A percentile compares a stretch with the other conserved stretches of the same genome.
phyloP scores from a whole-genome alignment of 1,139 yeast genomes.

The Lodderomyces theae region DNA sequence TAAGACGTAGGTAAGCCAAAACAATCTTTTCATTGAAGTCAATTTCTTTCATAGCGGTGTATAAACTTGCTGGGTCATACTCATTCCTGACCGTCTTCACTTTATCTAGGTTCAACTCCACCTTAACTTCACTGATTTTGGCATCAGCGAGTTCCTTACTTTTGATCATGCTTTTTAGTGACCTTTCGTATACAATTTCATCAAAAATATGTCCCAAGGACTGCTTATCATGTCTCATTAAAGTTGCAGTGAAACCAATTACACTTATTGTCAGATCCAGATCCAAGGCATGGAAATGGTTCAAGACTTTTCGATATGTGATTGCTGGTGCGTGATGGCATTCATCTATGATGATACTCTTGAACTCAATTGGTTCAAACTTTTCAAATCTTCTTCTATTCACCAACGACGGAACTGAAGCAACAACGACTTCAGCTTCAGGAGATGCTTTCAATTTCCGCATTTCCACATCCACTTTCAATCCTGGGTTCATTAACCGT shows the following conservation, averaged over 20 bases:
- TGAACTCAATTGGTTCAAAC: conserved; percentile 58
- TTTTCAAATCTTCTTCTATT: conserved; percentile 47
- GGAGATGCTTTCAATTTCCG: conserved; percentile 40
- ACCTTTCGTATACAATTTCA: conserved; percentile 69
- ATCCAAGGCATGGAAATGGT: conserved; percentile 53
- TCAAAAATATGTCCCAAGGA: conserved; percentile 64
- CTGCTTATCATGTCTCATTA: conserved; percentile 62
- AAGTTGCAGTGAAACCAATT: conserved; percentile 87
- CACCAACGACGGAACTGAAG: conserved; percentile 68
- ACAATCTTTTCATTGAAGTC: conserved; percentile 26
- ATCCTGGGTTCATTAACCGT: conserved; percentile 44
- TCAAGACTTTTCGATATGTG: conserved; percentile 59
- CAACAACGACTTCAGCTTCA: conserved; percentile 67
- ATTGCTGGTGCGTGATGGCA: conserved; percentile 89
- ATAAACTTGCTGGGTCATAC: conserved; percentile 50
- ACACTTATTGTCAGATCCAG: conserved; percentile 49
- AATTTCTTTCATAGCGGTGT: conserved; percentile 53
- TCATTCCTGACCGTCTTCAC: conserved; percentile 46
- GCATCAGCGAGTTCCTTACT: conserved; percentile 72
- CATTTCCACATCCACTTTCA: conserved; percentile 72
- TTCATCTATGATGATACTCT: conserved; percentile 81
- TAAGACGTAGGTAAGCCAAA: conserved; percentile 53
- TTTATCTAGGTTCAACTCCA: conserved; percentile 35
- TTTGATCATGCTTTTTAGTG: conserved; percentile 62
- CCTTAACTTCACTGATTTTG: conserved; percentile 56